Percentiles rank a stretch among this genome's conserved stretches.
Evolutionary conservation across 495 filamentous ascomycete species (phyloP).

Genomic region (Neurospora sp.): DNA sequence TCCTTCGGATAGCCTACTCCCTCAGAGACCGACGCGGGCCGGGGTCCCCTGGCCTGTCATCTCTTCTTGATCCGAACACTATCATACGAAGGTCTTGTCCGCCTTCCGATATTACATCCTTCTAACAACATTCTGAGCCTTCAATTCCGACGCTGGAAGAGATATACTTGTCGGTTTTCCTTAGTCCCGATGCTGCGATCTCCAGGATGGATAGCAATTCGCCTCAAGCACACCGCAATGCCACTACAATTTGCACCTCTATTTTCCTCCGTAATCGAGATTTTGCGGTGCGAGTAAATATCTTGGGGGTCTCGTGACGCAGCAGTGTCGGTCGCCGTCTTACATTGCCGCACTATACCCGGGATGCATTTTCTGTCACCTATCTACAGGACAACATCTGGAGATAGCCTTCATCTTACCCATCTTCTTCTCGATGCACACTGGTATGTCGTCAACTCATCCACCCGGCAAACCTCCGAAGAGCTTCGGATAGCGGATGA

Average conservation of each 20-base stretch:
- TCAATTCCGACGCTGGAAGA: background rate
- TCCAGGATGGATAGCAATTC: background rate
- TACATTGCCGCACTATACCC: background rate
- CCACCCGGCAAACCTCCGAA: background rate
- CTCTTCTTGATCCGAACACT: background rate
- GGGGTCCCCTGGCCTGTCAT: background rate
- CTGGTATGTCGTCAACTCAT: background rate
- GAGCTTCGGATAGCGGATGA: background rate
- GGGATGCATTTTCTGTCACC: background rate
- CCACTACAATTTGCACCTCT: background rate
- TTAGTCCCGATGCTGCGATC: background rate
- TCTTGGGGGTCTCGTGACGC: background rate
- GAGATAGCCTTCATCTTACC: background rate
- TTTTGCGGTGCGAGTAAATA: background rate
- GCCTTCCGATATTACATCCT: background rate
- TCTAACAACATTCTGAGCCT: background rate
- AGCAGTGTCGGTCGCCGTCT: background rate
- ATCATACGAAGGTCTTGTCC: background rate
- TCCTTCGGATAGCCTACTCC: background rate
- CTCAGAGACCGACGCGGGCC: background rate
- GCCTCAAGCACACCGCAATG: background rate
- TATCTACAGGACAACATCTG: background rate
- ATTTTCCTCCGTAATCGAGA: background rate
- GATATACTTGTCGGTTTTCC: background rate
- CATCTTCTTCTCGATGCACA: background rate